Base-by-base conservation (phyloP, 257 asterid species). In the Capsicum chinense region DNA sequence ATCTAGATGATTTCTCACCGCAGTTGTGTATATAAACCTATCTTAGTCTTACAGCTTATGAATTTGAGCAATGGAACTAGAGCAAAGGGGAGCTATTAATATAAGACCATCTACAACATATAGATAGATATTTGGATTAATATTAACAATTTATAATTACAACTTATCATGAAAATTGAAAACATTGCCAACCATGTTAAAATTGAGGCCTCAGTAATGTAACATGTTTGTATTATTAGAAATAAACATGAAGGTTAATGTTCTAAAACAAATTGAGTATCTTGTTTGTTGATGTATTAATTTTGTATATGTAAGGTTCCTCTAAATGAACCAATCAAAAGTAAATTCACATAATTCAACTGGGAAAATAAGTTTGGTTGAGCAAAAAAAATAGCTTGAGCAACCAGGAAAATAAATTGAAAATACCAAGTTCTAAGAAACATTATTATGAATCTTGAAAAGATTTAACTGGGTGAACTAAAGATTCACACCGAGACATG, bases 1-100 rank as follows among this genome's bases (percentile, higher is more conserved):
- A 39, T 16, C 16, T 58, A 42, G 64, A 85, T 6, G 63, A 82
- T 47, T 85, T 86, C 94, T 86, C 91, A 93, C 99, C 21, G 81
- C 35, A 58, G 54, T 21, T 8, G 99, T 62, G 87, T 94, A 73
- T 93, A 81, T 86, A 76, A 17, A 44, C 99, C 98, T 98, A 96
- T 96, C 92, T 94, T 96, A 59, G 95, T 90, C 90, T 90, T 92
- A 92, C 98, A 88, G 86, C 98, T 96, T 14, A 98, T 94, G 93
- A 96, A 96, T 87, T 96, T 96, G 86, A 96, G 97, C 83, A 96
- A 98, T 13, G 99, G 98, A 68, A 96, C 87, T 62, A 96, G 94
- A 6, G 98, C 98, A 85, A 96, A 96, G 14, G 98, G 99, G 39
- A 94, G 99, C 78, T 96, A 98, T 35, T 94, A 96, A 0, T 98